Evolutionary conservation across 352 stramenopile species (phyloP).

Genomic region (Aphanomyces stellatus): DNA sequence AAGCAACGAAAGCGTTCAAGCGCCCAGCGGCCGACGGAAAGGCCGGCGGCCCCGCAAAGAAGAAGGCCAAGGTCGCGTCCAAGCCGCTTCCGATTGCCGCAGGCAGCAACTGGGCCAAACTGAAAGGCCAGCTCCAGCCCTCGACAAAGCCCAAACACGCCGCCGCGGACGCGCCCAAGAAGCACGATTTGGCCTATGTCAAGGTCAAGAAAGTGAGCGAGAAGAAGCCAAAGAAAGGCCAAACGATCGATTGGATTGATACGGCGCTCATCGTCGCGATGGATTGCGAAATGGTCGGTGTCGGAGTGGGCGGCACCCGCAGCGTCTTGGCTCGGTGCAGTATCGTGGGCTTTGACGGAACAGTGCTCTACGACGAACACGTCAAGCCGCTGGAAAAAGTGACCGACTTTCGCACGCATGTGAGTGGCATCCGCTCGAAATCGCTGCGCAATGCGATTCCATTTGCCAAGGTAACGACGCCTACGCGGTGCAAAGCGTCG

Average conservation of each 20-base stretch:
- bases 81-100: conserved; percentile 14
- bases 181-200: conserved; percentile 3
- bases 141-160: neutral
- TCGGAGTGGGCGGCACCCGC: conserved; percentile 61
- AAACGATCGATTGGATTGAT: conserved; percentile 58
- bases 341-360: conserved; percentile 78
- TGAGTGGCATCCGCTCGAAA: conserved; percentile 70
- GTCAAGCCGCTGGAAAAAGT: conserved; percentile 77
- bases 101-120: conserved; percentile 18
- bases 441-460: conserved; percentile 64
- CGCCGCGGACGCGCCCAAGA: too few relatives aligned
- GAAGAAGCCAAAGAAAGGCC: conserved; percentile 6
- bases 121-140: conserved; percentile 6
- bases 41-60: neutral
- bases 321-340: conserved; percentile 80
- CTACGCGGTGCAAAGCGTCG: neutral
- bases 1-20: neutral
- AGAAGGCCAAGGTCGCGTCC: neutral
- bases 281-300: conserved; percentile 86
- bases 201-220: neutral
- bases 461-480: conserved; percentile 38
- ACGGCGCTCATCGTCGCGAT: conserved; percentile 68
- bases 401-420: conserved; percentile 80
- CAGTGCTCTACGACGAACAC: conserved; percentile 77
- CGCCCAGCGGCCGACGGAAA: neutral